These are phyloP conservation scores for Xylaria flabelliformis DNA, from an alignment of 495 filamentous ascomycete species.

Conservation along the genomic window DNA sequence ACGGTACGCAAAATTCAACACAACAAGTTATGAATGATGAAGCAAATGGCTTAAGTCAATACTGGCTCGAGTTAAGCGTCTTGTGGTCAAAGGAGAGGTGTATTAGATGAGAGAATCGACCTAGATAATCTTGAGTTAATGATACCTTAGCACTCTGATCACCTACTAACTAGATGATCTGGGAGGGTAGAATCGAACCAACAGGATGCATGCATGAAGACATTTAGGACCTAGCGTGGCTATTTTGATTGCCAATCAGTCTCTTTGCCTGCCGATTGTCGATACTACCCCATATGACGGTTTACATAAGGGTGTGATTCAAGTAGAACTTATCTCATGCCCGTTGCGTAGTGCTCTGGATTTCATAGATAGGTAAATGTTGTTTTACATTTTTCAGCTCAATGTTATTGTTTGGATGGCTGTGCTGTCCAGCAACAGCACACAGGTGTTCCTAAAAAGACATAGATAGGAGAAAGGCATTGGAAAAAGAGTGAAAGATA, in stretches of 20 bases:
- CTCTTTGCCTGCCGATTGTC: conserved; percentile 8
- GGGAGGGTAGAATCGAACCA: not conserved
- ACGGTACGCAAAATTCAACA: conserved; percentile 19
- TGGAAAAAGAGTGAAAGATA: too few relatives aligned
- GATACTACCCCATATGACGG: conserved; percentile 17
- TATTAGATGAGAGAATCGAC: too few relatives aligned
- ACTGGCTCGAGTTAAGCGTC: not conserved
- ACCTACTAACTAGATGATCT: not conserved
- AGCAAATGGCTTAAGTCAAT: not conserved
- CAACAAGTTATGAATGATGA: conserved; percentile 20
- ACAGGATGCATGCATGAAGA: not conserved
- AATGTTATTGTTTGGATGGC: not conserved
- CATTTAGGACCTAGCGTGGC: not conserved
- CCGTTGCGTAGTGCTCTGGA: not conserved
- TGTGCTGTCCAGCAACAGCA: not conserved
- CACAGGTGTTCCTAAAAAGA: too few relatives aligned
- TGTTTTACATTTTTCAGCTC: not conserved
- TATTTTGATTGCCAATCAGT: conserved; percentile 2
- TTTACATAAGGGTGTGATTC: conserved; percentile 16
- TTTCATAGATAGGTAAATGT: not conserved
- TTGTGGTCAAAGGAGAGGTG: too few relatives aligned
- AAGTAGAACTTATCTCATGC: not conserved
- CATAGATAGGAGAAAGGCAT: too few relatives aligned
- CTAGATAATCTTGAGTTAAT: too few relatives aligned
- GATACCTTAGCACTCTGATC: not conserved